A percentile compares a stretch with the other conserved stretches of the same genome.
phyloP scores from a whole-genome alignment of 1,284 basidiomycete species.

The Austropuccinia psidii region DNA sequence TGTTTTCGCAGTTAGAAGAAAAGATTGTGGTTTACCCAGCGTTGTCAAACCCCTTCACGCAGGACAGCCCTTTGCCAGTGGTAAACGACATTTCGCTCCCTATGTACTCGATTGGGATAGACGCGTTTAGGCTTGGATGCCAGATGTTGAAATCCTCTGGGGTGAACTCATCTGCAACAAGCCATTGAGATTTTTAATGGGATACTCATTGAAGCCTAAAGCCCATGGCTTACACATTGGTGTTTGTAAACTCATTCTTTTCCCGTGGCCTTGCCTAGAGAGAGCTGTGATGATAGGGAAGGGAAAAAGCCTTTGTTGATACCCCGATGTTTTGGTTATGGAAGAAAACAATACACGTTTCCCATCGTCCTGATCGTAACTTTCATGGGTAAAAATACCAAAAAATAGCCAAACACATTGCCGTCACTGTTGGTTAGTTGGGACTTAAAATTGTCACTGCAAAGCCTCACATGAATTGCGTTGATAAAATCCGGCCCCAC shows the following conservation, averaged over 20 bases:
- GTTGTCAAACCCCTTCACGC: conserved; percentile 31
- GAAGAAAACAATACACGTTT: conserved; percentile 21
- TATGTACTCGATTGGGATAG: conserved; percentile 27
- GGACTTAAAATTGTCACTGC: not conserved
- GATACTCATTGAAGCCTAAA: not conserved
- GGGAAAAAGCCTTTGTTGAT: conserved; percentile 16
- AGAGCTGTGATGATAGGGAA: conserved; percentile 4
- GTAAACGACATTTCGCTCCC: not conserved
- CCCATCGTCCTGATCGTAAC: conserved; percentile 21
- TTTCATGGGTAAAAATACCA: not conserved
- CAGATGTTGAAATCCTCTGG: conserved; percentile 34
- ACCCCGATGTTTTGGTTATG: conserved; percentile 23
- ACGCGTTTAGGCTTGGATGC: conserved; percentile 32
- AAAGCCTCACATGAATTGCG: conserved; percentile 13
- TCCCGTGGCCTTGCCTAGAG: conserved; percentile 10
- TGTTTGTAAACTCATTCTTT: conserved; percentile 3
- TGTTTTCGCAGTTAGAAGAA: too few species aligned
- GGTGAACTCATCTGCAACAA: conserved; percentile 22
- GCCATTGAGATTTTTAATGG: not conserved
- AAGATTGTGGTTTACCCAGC: conserved; percentile 30
- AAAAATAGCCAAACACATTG: not conserved
- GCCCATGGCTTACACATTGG: conserved; percentile 14
- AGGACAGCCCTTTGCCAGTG: conserved; percentile 4
- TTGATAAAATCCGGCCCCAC: conserved; percentile 25
- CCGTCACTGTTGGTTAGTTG: not conserved